Percentiles rank a stretch among this genome's conserved stretches.
Evolutionary conservation across 345 rosid species (phyloP).

Genomic region (Pistacia atlantica): DNA sequence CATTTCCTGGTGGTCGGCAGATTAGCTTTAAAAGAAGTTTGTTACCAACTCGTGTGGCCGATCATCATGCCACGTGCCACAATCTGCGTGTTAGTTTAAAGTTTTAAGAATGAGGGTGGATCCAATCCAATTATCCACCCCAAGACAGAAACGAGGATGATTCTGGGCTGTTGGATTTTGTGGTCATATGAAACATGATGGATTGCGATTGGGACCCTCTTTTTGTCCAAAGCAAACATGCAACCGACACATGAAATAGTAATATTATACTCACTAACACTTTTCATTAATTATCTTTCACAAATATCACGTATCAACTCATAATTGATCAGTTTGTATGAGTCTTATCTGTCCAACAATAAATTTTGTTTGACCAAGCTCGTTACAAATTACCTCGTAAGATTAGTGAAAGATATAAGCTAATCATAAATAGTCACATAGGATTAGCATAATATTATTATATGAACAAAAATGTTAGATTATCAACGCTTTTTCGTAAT

Average conservation of each 20-base stretch:
- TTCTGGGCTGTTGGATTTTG: slow-evolving; percentile 15
- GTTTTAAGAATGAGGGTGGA: background rate
- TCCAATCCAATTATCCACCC: background rate
- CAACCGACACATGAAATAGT: background rate
- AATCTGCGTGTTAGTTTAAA: background rate
- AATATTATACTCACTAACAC: background rate
- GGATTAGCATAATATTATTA: too few species aligned
- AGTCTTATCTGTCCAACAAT: too few species aligned
- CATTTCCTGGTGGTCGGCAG: slow-evolving; percentile 1
- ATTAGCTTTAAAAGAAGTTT: background rate
- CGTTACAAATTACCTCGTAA: too few species aligned
- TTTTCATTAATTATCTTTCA: too few species aligned
- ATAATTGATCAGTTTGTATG: too few species aligned
- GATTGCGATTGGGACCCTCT: slow-evolving; percentile 17
- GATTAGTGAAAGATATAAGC: too few species aligned
- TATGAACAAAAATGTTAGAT: too few species aligned
- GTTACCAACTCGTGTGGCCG: slow-evolving; percentile 10
- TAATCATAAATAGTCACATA: too few species aligned
- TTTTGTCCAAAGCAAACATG: background rate
- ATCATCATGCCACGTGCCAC: slow-evolving; percentile 12
- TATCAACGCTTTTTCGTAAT: too few species aligned
- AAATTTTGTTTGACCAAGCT: too few species aligned
- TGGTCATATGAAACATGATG: background rate
- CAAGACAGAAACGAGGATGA: background rate
- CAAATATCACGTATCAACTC: too few species aligned